Evolutionary conservation across 331 rosid genomes (phyloP), one percentile per base, ranked within the genome.

Genomic region (Acacia concinna): DNA sequence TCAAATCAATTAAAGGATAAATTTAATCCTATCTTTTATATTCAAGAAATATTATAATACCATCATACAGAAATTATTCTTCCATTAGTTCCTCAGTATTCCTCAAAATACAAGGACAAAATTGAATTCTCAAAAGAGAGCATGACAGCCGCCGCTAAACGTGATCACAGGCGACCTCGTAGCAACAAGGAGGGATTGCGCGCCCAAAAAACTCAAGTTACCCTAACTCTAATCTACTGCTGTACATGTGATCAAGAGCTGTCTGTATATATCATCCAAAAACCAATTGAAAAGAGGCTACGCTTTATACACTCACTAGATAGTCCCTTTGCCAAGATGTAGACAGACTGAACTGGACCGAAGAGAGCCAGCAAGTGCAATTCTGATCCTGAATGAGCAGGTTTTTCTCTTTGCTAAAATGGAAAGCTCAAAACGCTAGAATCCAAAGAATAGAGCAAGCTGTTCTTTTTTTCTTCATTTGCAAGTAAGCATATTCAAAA

Each of bases 91-190:
- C 13, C 63, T 69, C 27, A 67, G 51, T 63, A 67, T 71, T 82
- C 64, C 66, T 60, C 76, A 34, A 80, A 72, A 73, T 68, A 77
- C 73, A 31, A 23, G 0, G 74, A 43, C 87, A 86, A 86, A 86
- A 86, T 80, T 83, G 87, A 80, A 83, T 83, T 83, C 87, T 80
- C 83, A 5, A 21, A 77, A 6, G 89, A 86, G 81, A 71, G 28
- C 20, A 60, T 13, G 71, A 78, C 52, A 28, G n/a, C n/a, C 70
- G 60, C 46, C 44, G 63, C 57, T 37, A 74, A 74, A 32, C 76
- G 43, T 69, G 62, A 80, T 69, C 54, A 57, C 15, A 8, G 56
- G 66, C 30, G 82, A 43, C 73, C 81, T 64, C 71, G 73, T 38
- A 64, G 65, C 57, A 75, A 67, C 75, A 32, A 74, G 56, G 75